Evolutionary conservation across 345 rosid genomes (phyloP), one percentile per base, ranked within the genome.

Genomic region (Eucalyptus erythrocorys): DNA sequence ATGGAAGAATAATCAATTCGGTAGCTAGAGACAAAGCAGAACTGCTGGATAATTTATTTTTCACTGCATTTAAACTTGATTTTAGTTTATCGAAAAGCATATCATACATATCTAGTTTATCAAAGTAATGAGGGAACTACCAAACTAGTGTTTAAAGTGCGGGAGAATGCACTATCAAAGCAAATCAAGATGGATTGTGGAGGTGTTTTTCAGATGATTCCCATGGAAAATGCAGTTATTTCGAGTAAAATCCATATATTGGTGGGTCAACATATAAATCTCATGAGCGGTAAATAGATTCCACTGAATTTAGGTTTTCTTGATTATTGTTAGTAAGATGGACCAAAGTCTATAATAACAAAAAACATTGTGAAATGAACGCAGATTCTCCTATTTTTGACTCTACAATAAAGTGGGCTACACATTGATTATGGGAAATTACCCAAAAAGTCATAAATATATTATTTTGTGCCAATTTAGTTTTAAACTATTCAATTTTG

Each of bases 401-500:
- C 68, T 26, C 32, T 30, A 59, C 68, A 12, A 59, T 59, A 3
- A 59, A 27, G 32, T 2, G 4, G 32, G 66, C 32, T 26, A 59
- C 8, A 59, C 32, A 59, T 59, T 4, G 5, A 4, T 55, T 9
- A 55, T 0, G 5, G 27, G 59, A 55, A 22, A 55, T 22, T 55
- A 22, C 27, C 30, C 4, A 55, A 55, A 53, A 55, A 9, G 11
- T 22, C 6, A 3, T 55, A 21, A 24, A 21, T 22, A 55, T 22
- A 22, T 22, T 55, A 21, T 0, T 21, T 17, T 7, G 1, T 17
- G 5, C 27, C 0, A 22, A 55, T 55, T 55, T 24, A 22, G 27
- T 53, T 8, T 0, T 53, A 22, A 53, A 53, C 0, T 0, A 21
- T 55, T 55, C 2, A 55, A 55, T 55, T 55, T 55, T 0, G 4